phyloP scores from a whole-genome alignment of 306 rosid species.

The Vigna reflexopilosa region DNA sequence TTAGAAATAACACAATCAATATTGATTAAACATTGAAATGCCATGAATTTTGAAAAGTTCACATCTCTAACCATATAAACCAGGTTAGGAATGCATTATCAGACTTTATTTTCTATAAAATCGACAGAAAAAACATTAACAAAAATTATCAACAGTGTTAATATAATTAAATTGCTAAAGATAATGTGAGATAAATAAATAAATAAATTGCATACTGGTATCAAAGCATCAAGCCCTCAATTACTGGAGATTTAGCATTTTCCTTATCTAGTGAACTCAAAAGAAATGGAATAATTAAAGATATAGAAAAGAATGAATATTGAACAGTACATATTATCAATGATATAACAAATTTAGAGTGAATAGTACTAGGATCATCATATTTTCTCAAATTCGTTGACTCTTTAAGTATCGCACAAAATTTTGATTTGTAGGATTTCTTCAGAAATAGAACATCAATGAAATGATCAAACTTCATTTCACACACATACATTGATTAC shows the following conservation, averaged over 20 bases:
- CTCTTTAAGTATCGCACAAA: neutral
- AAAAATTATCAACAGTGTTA: conserved; percentile 23
- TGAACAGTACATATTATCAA: conserved; percentile 3
- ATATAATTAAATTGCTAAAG: conserved; percentile 24
- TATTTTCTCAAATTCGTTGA: neutral
- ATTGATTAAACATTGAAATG: too few species aligned
- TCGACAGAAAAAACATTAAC: neutral
- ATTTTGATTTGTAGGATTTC: neutral
- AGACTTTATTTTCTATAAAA: too few species aligned
- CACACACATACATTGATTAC: too few species aligned
- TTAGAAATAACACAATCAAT: too few species aligned
- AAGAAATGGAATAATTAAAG: conserved; percentile 36
- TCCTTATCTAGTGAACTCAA: conserved; percentile 54
- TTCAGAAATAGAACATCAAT: conserved; percentile 16
- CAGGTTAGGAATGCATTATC: conserved; percentile 51
- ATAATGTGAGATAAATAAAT: neutral
- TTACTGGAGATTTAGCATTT: conserved; percentile 63
- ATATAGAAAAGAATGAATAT: conserved; percentile 4
- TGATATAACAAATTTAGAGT: neutral
- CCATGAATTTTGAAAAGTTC: too few species aligned
- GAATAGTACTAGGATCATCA: neutral
- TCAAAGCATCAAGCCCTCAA: conserved; percentile 76
- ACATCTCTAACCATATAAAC: conserved; percentile 59
- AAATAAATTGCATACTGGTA: conserved; percentile 59
- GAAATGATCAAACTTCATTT: neutral